Evolutionary conservation across 1,284 basidiomycete genomes (phyloP), one percentile per base, ranked within the genome.

Genomic region (Boletus nobilissimus): DNA sequence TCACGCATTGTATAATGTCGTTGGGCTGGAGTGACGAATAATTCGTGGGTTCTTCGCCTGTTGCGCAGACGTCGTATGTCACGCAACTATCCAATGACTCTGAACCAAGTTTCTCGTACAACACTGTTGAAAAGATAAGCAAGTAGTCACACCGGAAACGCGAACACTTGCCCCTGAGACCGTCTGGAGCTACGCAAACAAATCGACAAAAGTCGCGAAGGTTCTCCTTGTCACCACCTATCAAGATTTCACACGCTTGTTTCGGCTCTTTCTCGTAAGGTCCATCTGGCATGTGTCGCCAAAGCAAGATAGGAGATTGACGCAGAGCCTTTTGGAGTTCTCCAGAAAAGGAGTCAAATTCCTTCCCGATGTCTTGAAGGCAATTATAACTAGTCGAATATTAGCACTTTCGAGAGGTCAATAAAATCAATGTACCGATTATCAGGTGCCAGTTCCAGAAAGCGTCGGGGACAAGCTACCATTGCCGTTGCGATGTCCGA

Each of bases 21-120:
- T 40, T 24, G 40, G 38, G 63, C 9, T 7, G 5, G 22, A 38
- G 60, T 63, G 60, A 36, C 60, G 13, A 24, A 38, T 7, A n/a
- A n/a, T n/a, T n/a, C n/a, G 29, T n/a, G 26, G 63, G 29, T 39
- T 36, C 63, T 24, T 11, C 29, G 63, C 19, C 29, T 29, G 38
- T 36, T 14, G 63, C 38, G 38, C 18, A 65, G 40, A n/a, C 29
- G 29, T 39, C 29, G 38, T 65, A 65, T n/a, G 29, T 26, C 63
- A 65, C 38, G 38, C 29, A 65, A 40, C 63, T 38, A 26, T 65
- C 63, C 19, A 65, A 40, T 65, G 34, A 14, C 29, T 65, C 40
- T 26, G 63, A 65, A n/a, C 63, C 63, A n/a, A 65, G 63, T 39
- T 65, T 65, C 38, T 65, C 63, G 38, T 65, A 65, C 38, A 65